A percentile compares a stretch with the other conserved stretches of the same genome.
phyloP scores from a whole-genome alignment of 345 rosid species.

The Acer campestre region DNA sequence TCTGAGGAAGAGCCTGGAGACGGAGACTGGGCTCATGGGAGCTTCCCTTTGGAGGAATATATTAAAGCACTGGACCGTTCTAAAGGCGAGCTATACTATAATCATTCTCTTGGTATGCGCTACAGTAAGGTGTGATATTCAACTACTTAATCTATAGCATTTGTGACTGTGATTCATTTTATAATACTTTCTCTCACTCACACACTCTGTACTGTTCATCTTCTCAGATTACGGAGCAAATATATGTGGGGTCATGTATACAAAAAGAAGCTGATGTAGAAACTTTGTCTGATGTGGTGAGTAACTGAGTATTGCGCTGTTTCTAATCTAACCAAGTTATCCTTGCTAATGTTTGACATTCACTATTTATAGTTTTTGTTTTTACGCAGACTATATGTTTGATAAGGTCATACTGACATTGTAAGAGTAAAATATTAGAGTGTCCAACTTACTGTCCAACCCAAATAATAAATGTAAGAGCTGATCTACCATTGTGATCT shows the following conservation, averaged over 20 bases:
- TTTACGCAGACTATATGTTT: background rate
- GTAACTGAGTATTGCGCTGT: slow-evolving; percentile 54
- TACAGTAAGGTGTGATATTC: slow-evolving; percentile 74
- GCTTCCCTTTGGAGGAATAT: slow-evolving; percentile 87
- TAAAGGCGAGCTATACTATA: slow-evolving; percentile 83
- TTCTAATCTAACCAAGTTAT: background rate
- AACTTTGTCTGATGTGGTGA: slow-evolving; percentile 60
- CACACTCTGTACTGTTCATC: slow-evolving; percentile 1
- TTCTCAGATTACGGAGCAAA: slow-evolving; percentile 84
- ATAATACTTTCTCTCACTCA: slow-evolving; percentile 13
- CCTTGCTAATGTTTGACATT: background rate
- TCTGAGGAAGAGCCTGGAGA: slow-evolving; percentile 70
- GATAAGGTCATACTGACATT: slow-evolving; percentile 5
- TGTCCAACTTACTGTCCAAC: background rate
- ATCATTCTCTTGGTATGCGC: slow-evolving; percentile 85
- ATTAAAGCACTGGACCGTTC: slow-evolving; percentile 84
- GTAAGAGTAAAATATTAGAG: background rate
- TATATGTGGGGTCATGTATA: slow-evolving; percentile 84
- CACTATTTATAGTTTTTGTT: background rate
- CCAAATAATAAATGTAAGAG: background rate
- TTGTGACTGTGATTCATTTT: background rate
- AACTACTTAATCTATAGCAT: slow-evolving; percentile 12
- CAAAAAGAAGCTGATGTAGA: slow-evolving; percentile 83
- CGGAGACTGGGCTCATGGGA: slow-evolving; percentile 93
- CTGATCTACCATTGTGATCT: background rate